phyloP scores from a whole-genome alignment of 2,329 filamentous ascomycete species.

The Paradendryphiella salina region DNA sequence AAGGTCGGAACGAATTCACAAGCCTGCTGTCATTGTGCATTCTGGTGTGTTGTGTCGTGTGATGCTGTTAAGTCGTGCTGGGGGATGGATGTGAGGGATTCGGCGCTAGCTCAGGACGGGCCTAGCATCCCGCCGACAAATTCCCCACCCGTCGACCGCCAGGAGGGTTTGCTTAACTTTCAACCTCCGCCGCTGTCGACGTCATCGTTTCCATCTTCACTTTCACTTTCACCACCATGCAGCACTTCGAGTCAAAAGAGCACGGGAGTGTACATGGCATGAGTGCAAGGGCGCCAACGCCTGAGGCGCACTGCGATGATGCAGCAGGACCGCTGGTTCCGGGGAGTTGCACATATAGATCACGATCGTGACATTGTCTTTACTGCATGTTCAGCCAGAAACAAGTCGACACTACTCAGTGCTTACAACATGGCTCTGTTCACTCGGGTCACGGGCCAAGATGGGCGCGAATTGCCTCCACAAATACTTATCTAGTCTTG shows the following conservation, averaged over 20 bases:
- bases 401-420: not conserved
- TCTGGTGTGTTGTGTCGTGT: not conserved
- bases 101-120: conserved; percentile 3
- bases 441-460: not conserved
- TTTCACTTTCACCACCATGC: not conserved
- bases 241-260: not conserved
- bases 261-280: not conserved
- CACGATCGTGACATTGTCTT: not conserved
- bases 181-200: not conserved
- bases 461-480: not conserved
- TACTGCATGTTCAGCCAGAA: not conserved
- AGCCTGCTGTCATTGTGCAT: not conserved
- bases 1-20: not conserved
- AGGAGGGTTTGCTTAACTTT: not conserved
- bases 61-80: not conserved
- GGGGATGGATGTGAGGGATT: not conserved
- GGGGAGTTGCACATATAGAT: no score
- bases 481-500: no score
- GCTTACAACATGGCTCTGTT: not conserved
- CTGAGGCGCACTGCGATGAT: not conserved
- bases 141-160: not conserved
- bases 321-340: not conserved
- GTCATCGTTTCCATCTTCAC: not conserved
- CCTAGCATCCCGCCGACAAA: not conserved
- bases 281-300: not conserved